Conservation (phyloP, 306 rosid species). For the Echinosophora koreensis region DNA sequence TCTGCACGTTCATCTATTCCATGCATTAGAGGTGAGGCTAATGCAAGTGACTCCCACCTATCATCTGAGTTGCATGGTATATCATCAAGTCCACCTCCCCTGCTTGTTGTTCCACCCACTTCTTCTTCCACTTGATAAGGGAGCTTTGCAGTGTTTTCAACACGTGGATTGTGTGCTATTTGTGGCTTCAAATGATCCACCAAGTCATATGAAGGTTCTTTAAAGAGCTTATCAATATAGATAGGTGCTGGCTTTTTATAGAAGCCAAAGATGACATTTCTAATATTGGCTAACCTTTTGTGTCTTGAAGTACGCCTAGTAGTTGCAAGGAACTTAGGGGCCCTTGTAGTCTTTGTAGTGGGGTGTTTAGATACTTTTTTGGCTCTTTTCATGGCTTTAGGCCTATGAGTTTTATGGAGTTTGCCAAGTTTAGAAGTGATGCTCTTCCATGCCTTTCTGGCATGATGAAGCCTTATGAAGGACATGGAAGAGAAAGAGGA, state of each 20-base stretch:
- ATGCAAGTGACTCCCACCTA: slow-evolving; percentile 71
- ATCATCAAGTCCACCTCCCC: slow-evolving; percentile 11
- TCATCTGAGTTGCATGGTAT: slow-evolving; percentile 49
- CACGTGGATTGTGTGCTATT: background rate
- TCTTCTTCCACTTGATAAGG: slow-evolving; percentile 13
- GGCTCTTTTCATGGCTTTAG: slow-evolving; percentile 61
- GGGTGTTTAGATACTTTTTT: slow-evolving; percentile 41
- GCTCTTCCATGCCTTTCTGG: slow-evolving; percentile 72
- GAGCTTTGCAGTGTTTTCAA: slow-evolving; percentile 3
- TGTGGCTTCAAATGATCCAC: slow-evolving; percentile 44
- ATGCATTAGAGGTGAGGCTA: slow-evolving; percentile 68
- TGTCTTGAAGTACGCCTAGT: slow-evolving; percentile 37
- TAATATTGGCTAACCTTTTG: slow-evolving; percentile 23
- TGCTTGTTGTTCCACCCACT: slow-evolving; percentile 43
- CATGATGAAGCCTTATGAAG: slow-evolving; percentile 62
- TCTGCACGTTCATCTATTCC: slow-evolving; percentile 80
- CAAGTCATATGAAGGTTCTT: slow-evolving; percentile 48
- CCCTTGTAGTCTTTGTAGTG: background rate
- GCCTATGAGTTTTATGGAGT: slow-evolving; percentile 57
- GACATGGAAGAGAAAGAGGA: slow-evolving; percentile 52
- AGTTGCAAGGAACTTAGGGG: slow-evolving; percentile 37
- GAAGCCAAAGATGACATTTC: slow-evolving; percentile 33
- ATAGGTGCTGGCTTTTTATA: slow-evolving; percentile 54
- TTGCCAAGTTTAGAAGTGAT: slow-evolving; percentile 63
- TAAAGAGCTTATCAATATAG: slow-evolving; percentile 70